Base-by-base conservation (phyloP, 1,284 basidiomycete genomes). In the Ustilago sp. region DNA sequence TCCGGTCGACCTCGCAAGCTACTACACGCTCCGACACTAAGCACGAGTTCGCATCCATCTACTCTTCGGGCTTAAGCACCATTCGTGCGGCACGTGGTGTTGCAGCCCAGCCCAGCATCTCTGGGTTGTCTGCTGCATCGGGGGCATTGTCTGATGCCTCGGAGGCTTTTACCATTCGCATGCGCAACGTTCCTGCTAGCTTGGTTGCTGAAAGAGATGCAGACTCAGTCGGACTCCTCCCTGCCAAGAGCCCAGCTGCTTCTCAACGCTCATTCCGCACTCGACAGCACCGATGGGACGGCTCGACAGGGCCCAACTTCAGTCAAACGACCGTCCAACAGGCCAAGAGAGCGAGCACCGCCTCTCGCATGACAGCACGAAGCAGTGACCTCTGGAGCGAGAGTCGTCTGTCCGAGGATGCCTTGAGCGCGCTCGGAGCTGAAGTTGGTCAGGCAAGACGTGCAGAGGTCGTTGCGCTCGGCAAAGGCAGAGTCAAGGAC, bases 361-460 rank as follows among this genome's bases (percentile, higher is more conserved):
- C 72, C 5, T 74, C 72, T 15, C 72, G 72, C 4, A 28, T 69
- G 15, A 74, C 72, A 8, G 50, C 59, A 4, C 69, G 69, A 8
- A 74, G 72, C 63, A 76, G 74, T 52, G 69, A 69, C 8, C 69
- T 66, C 35, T 72, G 62, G 62, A 76, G 74, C 56, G 74, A 76
- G 38, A 63, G 74, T 38, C 53, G 65, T 2, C 36, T 72, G 15
- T 76, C 68, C 4, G 73, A 79, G 35, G 72, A 75, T 35, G 71
- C 77, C 1, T 31, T 76, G 35, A 76, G 73, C 52, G 77, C 69
- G n/a, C 28, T 76, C 17, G 77, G 76, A 35, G 77, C 77, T 15
- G 77, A 79, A 32, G 72, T 79, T 4, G 73, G 77, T 17, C 73
- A 79, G 12, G 77, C 73, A 0, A 57, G 73, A 32, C 59, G 73